Evolutionary conservation across 2,329 filamentous ascomycete species (phyloP).

Genomic region (Aureobasidium leucospermi): DNA sequence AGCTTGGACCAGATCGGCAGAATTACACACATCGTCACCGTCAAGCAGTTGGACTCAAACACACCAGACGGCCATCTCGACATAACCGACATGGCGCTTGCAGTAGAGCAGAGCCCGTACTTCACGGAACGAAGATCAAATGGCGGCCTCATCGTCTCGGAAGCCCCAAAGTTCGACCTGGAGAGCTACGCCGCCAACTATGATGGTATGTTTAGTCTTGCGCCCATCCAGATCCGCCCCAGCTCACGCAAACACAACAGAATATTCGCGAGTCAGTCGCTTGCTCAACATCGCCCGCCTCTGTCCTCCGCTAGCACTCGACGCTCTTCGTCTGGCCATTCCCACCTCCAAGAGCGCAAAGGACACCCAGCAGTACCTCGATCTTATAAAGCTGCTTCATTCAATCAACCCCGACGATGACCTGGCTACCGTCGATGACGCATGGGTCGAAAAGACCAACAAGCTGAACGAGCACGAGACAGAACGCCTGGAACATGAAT

Average conservation of each 20-base stretch:
- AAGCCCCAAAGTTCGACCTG: conserved; percentile 57
- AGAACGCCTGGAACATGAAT: conserved; percentile 69
- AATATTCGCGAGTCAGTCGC: conserved; percentile 72
- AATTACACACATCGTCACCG: not conserved
- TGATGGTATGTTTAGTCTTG: conserved; percentile 48
- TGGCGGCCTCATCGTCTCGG: conserved; percentile 14
- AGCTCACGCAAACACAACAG: conserved; percentile 60
- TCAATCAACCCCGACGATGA: conserved; percentile 58
- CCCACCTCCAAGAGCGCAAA: conserved; percentile 67
- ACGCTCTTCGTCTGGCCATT: conserved; percentile 74
- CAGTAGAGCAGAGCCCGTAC: conserved; percentile 16
- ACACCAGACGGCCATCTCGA: not conserved
- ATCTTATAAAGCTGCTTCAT: conserved; percentile 59
- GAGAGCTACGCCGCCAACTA: conserved; percentile 90
- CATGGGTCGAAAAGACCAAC: conserved; percentile 67
- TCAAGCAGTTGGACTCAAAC: not conserved
- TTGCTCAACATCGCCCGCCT: conserved; percentile 73
- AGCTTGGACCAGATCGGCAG: conserved; percentile 5
- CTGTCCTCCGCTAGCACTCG: conserved; percentile 67
- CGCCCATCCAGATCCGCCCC: not conserved
- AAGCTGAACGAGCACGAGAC: conserved; percentile 63
- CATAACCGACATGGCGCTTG: conserved; percentile 13
- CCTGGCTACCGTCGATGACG: conserved; percentile 58
- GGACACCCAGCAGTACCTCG: conserved; percentile 65
- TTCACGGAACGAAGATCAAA: conserved; percentile 11